These are phyloP conservation scores for Nowakowskiella sp. DNA, from an alignment of 192 early-diverging fungal genomes.

Conservation along the genomic window DNA sequence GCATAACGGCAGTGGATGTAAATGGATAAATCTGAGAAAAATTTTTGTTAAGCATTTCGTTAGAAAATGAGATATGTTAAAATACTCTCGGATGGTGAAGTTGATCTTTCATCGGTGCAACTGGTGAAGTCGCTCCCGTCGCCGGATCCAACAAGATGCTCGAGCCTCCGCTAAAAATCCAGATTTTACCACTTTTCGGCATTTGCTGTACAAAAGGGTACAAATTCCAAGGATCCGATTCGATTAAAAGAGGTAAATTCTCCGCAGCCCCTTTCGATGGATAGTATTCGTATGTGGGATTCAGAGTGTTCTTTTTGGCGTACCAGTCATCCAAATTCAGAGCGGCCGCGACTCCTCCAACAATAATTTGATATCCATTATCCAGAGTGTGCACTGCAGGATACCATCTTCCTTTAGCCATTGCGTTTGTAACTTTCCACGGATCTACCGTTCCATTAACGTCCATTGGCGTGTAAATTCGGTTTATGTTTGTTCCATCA, in stretches of 20 bases:
- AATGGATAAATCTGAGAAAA: slow-evolving; percentile 27
- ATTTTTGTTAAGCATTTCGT: too few relatives aligned
- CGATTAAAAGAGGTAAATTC: too few relatives aligned
- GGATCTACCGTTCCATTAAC: too few relatives aligned
- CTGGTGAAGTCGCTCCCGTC: background rate
- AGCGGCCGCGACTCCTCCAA: slow-evolving; percentile 4
- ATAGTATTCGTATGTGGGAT: slow-evolving; percentile 1
- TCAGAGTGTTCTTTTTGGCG: slow-evolving; percentile 5
- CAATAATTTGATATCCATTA: slow-evolving; percentile 15
- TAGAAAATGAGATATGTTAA: slow-evolving; percentile 1
- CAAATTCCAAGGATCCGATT: slow-evolving; percentile 16
- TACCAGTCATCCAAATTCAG: slow-evolving; percentile 1
- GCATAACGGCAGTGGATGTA: slow-evolving; percentile 19
- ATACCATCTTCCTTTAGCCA: slow-evolving; percentile 27
- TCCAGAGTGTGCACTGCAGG: slow-evolving; percentile 15
- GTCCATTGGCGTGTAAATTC: too few relatives aligned
- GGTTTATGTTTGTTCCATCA: too few relatives aligned
- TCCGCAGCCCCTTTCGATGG: too few relatives aligned
- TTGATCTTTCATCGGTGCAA: slow-evolving; percentile 10
- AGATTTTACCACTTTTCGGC: slow-evolving; percentile 12
- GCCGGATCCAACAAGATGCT: slow-evolving; percentile 3
- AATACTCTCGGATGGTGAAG: background rate
- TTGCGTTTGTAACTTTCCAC: too few relatives aligned
- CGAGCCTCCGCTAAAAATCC: slow-evolving; percentile 10
- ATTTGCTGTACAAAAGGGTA: slow-evolving; percentile 18